Evolutionary conservation across 139 green algal genomes (phyloP).

Genomic region (Bryopsis sp.): DNA sequence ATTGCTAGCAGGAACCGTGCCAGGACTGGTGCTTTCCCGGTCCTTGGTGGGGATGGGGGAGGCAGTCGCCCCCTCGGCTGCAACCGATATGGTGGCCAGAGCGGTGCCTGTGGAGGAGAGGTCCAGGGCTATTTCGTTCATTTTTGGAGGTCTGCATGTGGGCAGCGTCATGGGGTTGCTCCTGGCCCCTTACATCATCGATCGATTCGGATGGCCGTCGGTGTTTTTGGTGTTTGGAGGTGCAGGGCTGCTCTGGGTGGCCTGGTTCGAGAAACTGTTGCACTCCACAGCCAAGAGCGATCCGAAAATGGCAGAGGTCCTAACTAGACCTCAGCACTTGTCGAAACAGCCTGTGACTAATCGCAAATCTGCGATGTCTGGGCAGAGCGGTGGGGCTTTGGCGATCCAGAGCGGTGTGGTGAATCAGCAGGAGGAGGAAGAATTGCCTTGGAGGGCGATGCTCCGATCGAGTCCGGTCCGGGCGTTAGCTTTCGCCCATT

Average conservation of each 20-base stretch:
- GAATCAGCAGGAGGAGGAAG: background rate
- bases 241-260: slow-evolving; percentile 68
- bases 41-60: slow-evolving; percentile 84
- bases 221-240: slow-evolving; percentile 84
- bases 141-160: slow-evolving; percentile 91
- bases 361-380: background rate
- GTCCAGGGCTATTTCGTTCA: slow-evolving; percentile 68
- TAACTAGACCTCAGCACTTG: no score
- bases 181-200: slow-evolving; percentile 66
- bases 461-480: slow-evolving; percentile 55
- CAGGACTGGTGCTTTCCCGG: slow-evolving; percentile 57
- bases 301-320: slow-evolving; percentile 27
- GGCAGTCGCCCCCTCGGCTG: slow-evolving; percentile 76
- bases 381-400: background rate
- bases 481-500: slow-evolving; percentile 90
- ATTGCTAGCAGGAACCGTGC: slow-evolving; percentile 46
- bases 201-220: slow-evolving; percentile 67
- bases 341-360: background rate
- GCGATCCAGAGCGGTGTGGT: background rate
- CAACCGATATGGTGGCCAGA: slow-evolving; percentile 83
- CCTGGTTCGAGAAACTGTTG: slow-evolving; percentile 60
- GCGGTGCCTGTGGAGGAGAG: slow-evolving; percentile 58
- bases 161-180: slow-evolving; percentile 78
- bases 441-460: slow-evolving; percentile 81
- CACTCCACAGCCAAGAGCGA: slow-evolving; percentile 25